Percentiles rank a stretch among this genome's conserved stretches.
Evolutionary conservation across 1,284 basidiomycete genomes (phyloP).

Genomic region (Leccinum pachyderme): DNA sequence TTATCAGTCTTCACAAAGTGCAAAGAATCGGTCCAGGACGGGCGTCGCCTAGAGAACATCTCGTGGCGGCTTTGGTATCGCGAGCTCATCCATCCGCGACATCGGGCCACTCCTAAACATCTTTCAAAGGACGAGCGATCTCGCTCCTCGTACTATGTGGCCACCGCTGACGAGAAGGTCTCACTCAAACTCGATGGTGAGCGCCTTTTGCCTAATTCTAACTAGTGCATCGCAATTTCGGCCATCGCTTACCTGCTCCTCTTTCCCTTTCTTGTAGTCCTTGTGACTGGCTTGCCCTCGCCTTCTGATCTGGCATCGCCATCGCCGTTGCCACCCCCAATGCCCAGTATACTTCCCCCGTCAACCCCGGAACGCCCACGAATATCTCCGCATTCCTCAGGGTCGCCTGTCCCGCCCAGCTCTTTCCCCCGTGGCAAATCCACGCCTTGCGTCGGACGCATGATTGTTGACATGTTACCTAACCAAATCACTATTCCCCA

Average conservation of each 20-base stretch:
- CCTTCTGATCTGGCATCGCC: constrained; percentile 32
- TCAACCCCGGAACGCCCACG: constrained; percentile 32
- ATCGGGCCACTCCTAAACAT: constrained; percentile 34
- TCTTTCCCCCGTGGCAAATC: constrained; percentile 32
- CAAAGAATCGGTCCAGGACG: constrained; percentile 75
- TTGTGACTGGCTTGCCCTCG: constrained; percentile 24
- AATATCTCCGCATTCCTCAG: constrained; percentile 21
- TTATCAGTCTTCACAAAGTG: constrained; percentile 78
- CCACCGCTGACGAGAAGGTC: constrained; percentile 10
- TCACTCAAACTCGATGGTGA: constrained; percentile 19
- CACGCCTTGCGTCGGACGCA: constrained; percentile 42
- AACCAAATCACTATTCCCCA: constrained; percentile 28
- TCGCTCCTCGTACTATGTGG: constrained; percentile 25
- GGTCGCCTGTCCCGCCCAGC: constrained; percentile 19
- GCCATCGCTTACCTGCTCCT: constrained; percentile 16
- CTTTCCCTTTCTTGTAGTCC: constrained; percentile 22
- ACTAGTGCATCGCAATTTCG: constrained; percentile 9
- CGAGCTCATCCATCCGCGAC: constrained; percentile 45
- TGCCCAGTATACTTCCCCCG: constrained; percentile 21
- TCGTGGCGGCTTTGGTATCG: constrained; percentile 85
- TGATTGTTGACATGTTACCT: constrained; percentile 58
- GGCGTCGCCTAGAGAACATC: constrained; percentile 78
- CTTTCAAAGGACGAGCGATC: constrained; percentile 20
- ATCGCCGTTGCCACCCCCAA: constrained; percentile 26
- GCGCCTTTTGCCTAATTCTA: constrained; percentile 13